These are phyloP conservation scores for Rhodomyrtus psidioides DNA, from an alignment of 441 rosid genomes.

Conservation along the genomic window DNA sequence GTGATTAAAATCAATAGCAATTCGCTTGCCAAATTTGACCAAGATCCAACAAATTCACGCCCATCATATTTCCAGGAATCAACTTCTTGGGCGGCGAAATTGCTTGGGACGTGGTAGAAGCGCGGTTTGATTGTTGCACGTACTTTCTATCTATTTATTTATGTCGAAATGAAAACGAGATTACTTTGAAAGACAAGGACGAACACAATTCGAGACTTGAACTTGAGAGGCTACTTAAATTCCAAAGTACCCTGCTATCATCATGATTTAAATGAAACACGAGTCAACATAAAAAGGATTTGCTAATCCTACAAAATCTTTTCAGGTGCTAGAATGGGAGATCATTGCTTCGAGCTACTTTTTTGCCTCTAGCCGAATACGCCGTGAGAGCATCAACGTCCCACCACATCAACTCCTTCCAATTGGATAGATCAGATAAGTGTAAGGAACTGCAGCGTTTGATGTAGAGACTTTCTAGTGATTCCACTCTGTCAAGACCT, in stretches of 20 bases:
- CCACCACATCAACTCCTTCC: background rate
- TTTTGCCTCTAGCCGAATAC: background rate
- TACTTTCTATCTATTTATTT: too few relatives aligned
- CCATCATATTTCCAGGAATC: background rate
- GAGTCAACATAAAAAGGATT: background rate
- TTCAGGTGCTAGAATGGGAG: background rate
- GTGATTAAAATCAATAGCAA: background rate
- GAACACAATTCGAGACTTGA: background rate
- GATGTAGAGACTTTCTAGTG: background rate
- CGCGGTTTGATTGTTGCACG: too few relatives aligned
- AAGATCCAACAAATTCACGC: background rate
- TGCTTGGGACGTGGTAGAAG: background rate
- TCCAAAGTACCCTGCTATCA: background rate
- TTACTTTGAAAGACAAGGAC: background rate
- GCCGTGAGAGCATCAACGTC: background rate
- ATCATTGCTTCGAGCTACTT: background rate
- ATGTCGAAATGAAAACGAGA: background rate
- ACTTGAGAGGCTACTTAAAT: background rate
- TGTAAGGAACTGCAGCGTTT: accelerated
- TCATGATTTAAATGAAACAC: background rate
- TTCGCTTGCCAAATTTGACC: background rate
- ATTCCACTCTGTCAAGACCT: background rate
- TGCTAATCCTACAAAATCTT: background rate
- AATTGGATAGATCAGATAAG: background rate
- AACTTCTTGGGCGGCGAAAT: background rate